Percentiles rank a stretch among this genome's conserved stretches.
phyloP scores from a whole-genome alignment of 495 filamentous ascomycete genomes.

The Xylaria longipes region DNA sequence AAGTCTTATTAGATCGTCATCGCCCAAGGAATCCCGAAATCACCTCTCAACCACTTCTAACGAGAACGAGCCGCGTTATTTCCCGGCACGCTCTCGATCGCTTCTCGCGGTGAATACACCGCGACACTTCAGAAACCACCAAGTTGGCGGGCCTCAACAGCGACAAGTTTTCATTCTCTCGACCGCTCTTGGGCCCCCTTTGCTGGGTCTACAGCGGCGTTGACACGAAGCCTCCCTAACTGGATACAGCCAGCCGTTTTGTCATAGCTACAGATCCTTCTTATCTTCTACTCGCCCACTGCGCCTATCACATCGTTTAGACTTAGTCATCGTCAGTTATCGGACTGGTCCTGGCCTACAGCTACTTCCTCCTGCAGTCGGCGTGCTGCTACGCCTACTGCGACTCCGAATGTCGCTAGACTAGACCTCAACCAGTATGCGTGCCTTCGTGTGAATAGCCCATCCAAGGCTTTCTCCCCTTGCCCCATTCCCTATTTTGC shows the following conservation, averaged over 20 bases:
- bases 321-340: neutral
- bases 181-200: slow-evolving; percentile 91
- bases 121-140: slow-evolving; percentile 57
- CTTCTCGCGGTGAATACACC: slow-evolving; percentile 37
- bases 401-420: slow-evolving; percentile 42
- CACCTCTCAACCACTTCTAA: neutral
- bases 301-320: slow-evolving; percentile 10
- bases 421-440: slow-evolving; percentile 39
- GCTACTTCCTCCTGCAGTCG: slow-evolving; percentile 35
- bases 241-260: slow-evolving; percentile 49
- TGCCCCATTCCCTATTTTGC: neutral
- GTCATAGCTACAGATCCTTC: slow-evolving; percentile 25
- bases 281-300: slow-evolving; percentile 2
- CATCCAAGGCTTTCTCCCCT: slow-evolving; percentile 38
- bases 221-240: slow-evolving; percentile 98
- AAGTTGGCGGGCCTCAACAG: slow-evolving; percentile 96
- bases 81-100: slow-evolving; percentile 30
- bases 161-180: slow-evolving; percentile 78
- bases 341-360: slow-evolving; percentile 24
- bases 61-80: slow-evolving; percentile 33
- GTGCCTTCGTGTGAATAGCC: slow-evolving; percentile 39
- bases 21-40: neutral
- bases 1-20: neutral
- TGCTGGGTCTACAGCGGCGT: slow-evolving; percentile 93
- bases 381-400: slow-evolving; percentile 46